A percentile compares a stretch with the other conserved stretches of the same genome.
These are phyloP conservation scores for Phoenix dactylifera DNA, from an alignment of 176 grass and related monocot species.

Conservation along the genomic window DNA sequence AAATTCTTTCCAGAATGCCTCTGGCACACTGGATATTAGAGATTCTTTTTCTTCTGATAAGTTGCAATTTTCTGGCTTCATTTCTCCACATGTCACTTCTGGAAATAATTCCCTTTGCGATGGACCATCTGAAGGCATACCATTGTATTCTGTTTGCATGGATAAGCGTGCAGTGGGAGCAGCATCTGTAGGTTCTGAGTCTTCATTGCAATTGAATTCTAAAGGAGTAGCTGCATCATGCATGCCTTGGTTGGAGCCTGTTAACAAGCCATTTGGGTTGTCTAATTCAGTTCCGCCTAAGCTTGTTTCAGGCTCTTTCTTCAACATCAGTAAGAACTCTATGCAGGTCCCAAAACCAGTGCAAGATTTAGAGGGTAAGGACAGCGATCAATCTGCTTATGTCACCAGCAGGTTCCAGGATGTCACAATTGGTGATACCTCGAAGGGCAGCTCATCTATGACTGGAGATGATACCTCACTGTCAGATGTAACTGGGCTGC, in stretches of 20 bases:
- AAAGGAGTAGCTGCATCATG: constrained; percentile 33
- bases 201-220: constrained; percentile 28
- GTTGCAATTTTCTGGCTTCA: constrained; percentile 50
- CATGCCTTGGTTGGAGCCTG: constrained; percentile 57
- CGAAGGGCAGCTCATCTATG: constrained; percentile 51
- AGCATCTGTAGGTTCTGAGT: constrained; percentile 34
- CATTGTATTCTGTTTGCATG: constrained; percentile 66
- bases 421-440: constrained; percentile 49
- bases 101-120: constrained; percentile 75
- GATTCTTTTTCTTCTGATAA: constrained; percentile 59
- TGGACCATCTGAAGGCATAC: constrained; percentile 76
- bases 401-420: constrained; percentile 68
- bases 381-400: constrained; percentile 38
- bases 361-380: constrained; percentile 36
- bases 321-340: constrained; percentile 23
- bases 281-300: constrained; percentile 41
- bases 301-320: constrained; percentile 42
- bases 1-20: constrained; percentile 29
- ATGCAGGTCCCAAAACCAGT: constrained; percentile 17
- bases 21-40: constrained; percentile 33
- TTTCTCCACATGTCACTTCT: constrained; percentile 43
- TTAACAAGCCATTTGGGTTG: constrained; percentile 38
- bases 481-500: constrained; percentile 43
- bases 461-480: constrained; percentile 47
- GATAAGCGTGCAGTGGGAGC: constrained; percentile 49